Conservation (phyloP, 768 basidiomycete species). For the Leccinum ochraceum region DNA sequence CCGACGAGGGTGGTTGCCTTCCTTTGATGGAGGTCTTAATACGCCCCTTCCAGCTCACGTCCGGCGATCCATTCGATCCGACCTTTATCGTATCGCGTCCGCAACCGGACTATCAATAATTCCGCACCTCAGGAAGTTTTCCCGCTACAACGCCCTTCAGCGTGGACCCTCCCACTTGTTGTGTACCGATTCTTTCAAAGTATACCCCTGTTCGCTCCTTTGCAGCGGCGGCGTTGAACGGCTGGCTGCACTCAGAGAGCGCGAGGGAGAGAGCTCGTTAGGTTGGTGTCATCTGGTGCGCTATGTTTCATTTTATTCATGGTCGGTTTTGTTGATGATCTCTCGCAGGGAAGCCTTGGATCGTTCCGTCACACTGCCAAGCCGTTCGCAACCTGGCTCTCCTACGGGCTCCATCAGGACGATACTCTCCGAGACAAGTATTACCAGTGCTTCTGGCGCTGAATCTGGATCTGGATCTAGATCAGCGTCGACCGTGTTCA, state of each 20-base stretch:
- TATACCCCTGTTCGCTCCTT: conserved; percentile 67
- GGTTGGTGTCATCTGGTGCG: conserved; percentile 87
- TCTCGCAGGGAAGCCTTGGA: conserved; percentile 73
- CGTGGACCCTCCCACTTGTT: conserved; percentile 13
- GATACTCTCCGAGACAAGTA: too few species aligned
- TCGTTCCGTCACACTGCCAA: conserved; percentile 53
- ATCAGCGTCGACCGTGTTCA: too few species aligned
- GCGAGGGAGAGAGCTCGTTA: conserved; percentile 83
- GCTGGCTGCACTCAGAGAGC: conserved; percentile 73
- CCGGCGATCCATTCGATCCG: conserved; percentile 25
- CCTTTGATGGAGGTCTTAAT: conserved; percentile 63
- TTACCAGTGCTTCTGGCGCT: too few species aligned
- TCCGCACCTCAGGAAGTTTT: conserved; percentile 13
- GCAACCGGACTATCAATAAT: conserved; percentile 8
- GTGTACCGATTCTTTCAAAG: conserved; percentile 22
- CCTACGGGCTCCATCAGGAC: too few species aligned
- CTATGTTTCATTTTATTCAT: conserved; percentile 22
- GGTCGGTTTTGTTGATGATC: not conserved
- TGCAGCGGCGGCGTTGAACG: conserved; percentile 90
- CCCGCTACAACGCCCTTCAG: conserved; percentile 17
- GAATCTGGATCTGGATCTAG: too few species aligned
- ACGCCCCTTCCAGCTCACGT: conserved; percentile 4
- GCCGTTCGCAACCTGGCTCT: conserved; percentile 35
- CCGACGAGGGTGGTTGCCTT: conserved; percentile 39
- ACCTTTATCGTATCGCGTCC: conserved; percentile 22